Evolutionary conservation across 2,329 filamentous ascomycete species (phyloP).

Genomic region (Pseudocercospora fijiensis): DNA sequence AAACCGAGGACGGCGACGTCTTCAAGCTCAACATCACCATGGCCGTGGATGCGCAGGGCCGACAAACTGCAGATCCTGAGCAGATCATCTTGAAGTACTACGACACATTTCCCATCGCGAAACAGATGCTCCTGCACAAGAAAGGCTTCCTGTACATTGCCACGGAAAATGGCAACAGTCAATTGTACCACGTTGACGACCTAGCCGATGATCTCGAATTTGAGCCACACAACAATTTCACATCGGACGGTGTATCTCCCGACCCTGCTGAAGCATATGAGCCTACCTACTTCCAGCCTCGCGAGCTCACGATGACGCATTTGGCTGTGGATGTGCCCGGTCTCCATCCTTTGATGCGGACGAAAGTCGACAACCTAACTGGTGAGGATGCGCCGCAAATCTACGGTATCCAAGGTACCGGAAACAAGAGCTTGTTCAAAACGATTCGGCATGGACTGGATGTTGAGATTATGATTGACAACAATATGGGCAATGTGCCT

Average conservation of each 20-base stretch:
- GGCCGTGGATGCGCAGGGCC: conserved; percentile 74
- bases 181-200: conserved; percentile 96
- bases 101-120: conserved; percentile 87
- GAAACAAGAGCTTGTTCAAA: conserved; percentile 84
- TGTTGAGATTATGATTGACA: conserved; percentile 65
- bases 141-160: conserved; percentile 93
- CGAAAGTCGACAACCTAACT: conserved; percentile 85
- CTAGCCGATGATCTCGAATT: conserved; percentile 90
- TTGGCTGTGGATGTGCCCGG: conserved; percentile 54
- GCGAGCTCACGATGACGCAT: conserved; percentile 70
- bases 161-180: conserved; percentile 87
- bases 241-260: conserved; percentile 60
- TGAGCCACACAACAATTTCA: conserved; percentile 59
- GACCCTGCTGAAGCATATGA: conserved; percentile 71
- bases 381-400: conserved; percentile 96
- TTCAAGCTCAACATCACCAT: conserved; percentile 97
- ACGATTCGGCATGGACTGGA: conserved; percentile 90
- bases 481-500: conserved; percentile 34
- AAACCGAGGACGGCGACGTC: conserved; percentile 95
- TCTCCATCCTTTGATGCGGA: conserved; percentile 87
- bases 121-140: conserved; percentile 87
- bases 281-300: conserved; percentile 81
- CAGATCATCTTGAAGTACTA: conserved; percentile 95
- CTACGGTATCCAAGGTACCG: conserved; percentile 85
- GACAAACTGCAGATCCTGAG: conserved; percentile 76